phyloP scores from a whole-genome alignment of 768 basidiomycete species.

The Paxillus involutus region DNA sequence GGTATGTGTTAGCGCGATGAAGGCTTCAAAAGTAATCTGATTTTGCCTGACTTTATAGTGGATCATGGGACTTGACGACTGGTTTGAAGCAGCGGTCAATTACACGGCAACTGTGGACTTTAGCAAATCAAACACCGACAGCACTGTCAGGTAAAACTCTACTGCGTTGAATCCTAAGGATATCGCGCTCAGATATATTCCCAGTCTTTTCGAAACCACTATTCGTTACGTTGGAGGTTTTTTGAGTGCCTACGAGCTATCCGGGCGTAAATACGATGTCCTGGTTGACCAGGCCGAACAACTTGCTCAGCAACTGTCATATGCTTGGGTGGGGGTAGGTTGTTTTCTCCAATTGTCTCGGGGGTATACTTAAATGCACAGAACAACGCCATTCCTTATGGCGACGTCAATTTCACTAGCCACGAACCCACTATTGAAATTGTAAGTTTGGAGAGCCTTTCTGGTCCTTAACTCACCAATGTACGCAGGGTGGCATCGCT shows the following conservation, averaged over 20 bases:
- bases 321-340: conserved; percentile 60
- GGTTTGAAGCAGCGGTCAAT: conserved; percentile 55
- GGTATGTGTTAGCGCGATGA: conserved; percentile 35
- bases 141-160: conserved; percentile 43
- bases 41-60: conserved; percentile 31
- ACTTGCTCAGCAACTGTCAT: conserved; percentile 61
- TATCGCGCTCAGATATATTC: neutral
- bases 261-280: conserved; percentile 44
- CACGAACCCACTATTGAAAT: conserved; percentile 28
- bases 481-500: conserved; percentile 44
- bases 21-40: neutral
- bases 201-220: conserved; percentile 65
- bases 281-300: conserved; percentile 63
- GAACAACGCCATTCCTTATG: conserved; percentile 40
- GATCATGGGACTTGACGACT: conserved; percentile 60
- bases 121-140: conserved; percentile 38
- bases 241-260: conserved; percentile 69
- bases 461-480: neutral
- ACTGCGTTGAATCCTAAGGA: neutral
- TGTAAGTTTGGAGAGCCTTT: conserved; percentile 24
- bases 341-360: neutral
- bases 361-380: conserved; percentile 6
- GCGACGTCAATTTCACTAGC: conserved; percentile 36
- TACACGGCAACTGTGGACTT: conserved; percentile 57
- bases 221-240: conserved; percentile 73